These are phyloP conservation scores for Alternaria conjuncta DNA, from an alignment of 2,329 filamentous ascomycete genomes.

Conservation along the genomic window DNA sequence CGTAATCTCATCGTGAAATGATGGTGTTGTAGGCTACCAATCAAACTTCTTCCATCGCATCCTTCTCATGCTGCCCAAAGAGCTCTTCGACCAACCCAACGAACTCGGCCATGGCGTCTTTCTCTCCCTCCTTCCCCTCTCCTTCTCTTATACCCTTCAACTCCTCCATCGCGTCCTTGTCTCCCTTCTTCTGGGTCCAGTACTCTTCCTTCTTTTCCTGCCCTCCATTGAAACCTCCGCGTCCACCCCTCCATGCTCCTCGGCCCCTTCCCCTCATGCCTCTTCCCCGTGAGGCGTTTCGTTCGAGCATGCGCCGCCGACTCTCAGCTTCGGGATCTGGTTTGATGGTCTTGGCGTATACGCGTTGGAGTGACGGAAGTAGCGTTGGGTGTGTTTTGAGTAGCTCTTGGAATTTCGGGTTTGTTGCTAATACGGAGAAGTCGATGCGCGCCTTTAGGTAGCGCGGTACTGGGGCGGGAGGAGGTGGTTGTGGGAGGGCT, in stretches of 20 bases:
- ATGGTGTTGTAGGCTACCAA: too few relatives aligned
- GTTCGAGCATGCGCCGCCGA: constrained; percentile 16
- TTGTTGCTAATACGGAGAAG: constrained; percentile 40
- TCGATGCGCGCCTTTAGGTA: constrained; percentile 41
- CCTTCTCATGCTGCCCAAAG: constrained; percentile 18
- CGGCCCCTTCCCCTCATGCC: constrained; percentile 22
- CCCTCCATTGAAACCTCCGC: constrained; percentile 16
- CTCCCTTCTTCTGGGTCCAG: constrained; percentile 42
- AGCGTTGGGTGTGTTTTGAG: constrained; percentile 35
- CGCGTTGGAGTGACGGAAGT: constrained; percentile 35
- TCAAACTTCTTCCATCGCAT: neutral
- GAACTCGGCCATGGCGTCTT: constrained; percentile 53
- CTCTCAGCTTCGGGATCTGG: constrained; percentile 36
- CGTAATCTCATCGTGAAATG: too few relatives aligned
- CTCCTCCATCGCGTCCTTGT: constrained; percentile 38
- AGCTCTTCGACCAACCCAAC: constrained; percentile 36
- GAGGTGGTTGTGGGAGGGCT: constrained; percentile 32
- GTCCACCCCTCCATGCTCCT: constrained; percentile 17
- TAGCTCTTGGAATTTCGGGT: constrained; percentile 33
- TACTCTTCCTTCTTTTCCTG: constrained; percentile 14
- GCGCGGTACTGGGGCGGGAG: constrained; percentile 36
- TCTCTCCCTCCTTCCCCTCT: constrained; percentile 37
- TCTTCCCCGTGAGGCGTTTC: constrained; percentile 23
- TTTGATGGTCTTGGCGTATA: constrained; percentile 44
- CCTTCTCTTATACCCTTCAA: constrained; percentile 35